phyloP scores from a whole-genome alignment of 805 yeast genomes.

The Jamesozyma piceae region DNA sequence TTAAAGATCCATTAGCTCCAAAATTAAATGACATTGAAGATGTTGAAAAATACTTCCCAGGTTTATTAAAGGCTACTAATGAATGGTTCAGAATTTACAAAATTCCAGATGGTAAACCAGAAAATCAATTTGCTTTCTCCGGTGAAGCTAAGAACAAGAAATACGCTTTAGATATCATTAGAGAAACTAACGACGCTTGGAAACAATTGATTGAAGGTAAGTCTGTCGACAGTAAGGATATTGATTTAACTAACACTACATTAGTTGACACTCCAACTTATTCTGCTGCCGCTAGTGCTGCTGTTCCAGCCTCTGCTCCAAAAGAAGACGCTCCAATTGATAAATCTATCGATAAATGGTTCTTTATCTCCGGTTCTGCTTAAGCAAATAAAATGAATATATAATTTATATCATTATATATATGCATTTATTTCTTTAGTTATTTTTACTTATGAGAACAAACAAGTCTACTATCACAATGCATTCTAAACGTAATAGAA shows the following conservation, averaged over 20 bases:
- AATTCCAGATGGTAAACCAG: conserved; percentile 96
- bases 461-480: too few species aligned
- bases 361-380: conserved; percentile 83
- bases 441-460: too few species aligned
- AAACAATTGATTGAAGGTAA: conserved; percentile 59
- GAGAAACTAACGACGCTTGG: conserved; percentile 84
- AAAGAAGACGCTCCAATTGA: conserved; percentile 89
- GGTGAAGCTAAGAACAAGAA: conserved; percentile 84
- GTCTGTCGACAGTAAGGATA: conserved; percentile 49
- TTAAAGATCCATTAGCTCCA: conserved; percentile 80
- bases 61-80: conserved; percentile 83
- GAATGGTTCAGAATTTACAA: conserved; percentile 99
- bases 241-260: conserved; percentile 69
- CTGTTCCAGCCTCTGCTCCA: conserved; percentile 62
- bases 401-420: conserved; percentile 1
- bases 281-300: conserved; percentile 38
- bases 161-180: conserved; percentile 76
- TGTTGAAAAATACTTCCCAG: conserved; percentile 83
- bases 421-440: too few species aligned
- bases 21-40: conserved; percentile 86
- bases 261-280: conserved; percentile 47
- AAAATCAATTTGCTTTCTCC: conserved; percentile 91
- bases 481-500: too few species aligned
- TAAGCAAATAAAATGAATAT: too few species aligned
- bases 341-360: conserved; percentile 96